These are phyloP conservation scores for Ascochyta rabiei DNA, from an alignment of 2,329 filamentous ascomycete species.

Conservation along the genomic window DNA sequence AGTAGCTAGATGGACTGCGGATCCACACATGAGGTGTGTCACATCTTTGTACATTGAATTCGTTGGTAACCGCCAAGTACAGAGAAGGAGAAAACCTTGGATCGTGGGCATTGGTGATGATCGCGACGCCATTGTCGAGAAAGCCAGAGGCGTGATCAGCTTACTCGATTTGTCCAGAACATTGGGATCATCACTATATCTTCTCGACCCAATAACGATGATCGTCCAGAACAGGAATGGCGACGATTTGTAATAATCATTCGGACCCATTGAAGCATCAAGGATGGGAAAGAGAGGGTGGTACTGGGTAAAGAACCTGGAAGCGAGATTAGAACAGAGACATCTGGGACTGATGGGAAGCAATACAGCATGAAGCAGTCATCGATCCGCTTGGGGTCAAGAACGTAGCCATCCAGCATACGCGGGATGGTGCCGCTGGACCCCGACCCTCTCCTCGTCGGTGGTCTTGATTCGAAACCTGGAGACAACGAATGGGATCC, in stretches of 20 bases:
- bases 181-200: slow-evolving; percentile 46
- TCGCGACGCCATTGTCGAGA: slow-evolving; percentile 46
- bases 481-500: slow-evolving; percentile 40
- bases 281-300: slow-evolving; percentile 44
- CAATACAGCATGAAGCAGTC: slow-evolving; percentile 44
- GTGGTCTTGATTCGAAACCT: slow-evolving; percentile 33
- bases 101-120: slow-evolving; percentile 48
- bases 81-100: slow-evolving; percentile 49
- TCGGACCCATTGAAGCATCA: slow-evolving; percentile 36
- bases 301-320: slow-evolving; percentile 45
- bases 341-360: not conserved
- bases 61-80: slow-evolving; percentile 50
- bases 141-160: slow-evolving; percentile 46
- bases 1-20: slow-evolving; percentile 49
- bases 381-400: slow-evolving; percentile 42
- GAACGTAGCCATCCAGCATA: slow-evolving; percentile 39
- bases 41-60: slow-evolving; percentile 51
- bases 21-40: slow-evolving; percentile 49
- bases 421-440: slow-evolving; percentile 31
- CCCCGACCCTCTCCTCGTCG: slow-evolving; percentile 30
- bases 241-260: slow-evolving; percentile 43
- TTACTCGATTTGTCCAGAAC: slow-evolving; percentile 42
- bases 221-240: slow-evolving; percentile 51
- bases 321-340: slow-evolving; percentile 17
- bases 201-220: slow-evolving; percentile 47